Evolutionary conservation across 1,284 basidiomycete species (phyloP).

Genomic region (Cryptococcus depauperatus): DNA sequence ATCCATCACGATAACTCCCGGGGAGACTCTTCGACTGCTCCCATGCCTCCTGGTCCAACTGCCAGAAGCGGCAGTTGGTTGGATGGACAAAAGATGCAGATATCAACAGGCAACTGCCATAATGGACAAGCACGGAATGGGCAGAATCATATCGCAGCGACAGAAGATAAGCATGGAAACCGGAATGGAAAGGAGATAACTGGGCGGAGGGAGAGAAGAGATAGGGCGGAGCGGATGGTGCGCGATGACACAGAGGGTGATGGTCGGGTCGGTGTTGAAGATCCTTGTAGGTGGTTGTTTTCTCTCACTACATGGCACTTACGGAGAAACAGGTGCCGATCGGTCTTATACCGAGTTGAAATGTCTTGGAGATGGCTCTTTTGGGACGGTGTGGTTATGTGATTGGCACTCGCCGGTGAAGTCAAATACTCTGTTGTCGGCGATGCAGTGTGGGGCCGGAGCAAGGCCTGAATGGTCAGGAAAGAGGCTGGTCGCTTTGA

Average conservation of each 20-base stretch:
- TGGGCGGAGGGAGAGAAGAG: neutral
- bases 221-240: neutral
- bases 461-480: conserved; percentile 89
- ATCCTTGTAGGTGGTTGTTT: conserved; percentile 32
- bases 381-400: conserved; percentile 96
- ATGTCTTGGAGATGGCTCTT: conserved; percentile 89
- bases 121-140: too few species aligned
- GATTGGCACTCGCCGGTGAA: conserved; percentile 97
- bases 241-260: conserved; percentile 22
- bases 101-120: too few species aligned
- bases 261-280: conserved; percentile 35
- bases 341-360: conserved; percentile 58
- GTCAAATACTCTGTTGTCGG: conserved; percentile 73
- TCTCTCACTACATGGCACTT: neutral
- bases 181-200: too few species aligned
- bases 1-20: too few species aligned
- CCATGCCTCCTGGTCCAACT: too few species aligned
- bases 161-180: too few species aligned
- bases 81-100: too few species aligned
- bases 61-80: too few species aligned
- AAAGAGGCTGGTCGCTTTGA: conserved; percentile 92
- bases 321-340: conserved; percentile 28
- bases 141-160: too few species aligned
- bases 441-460: conserved; percentile 72
- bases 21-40: too few species aligned